A percentile compares a stretch with the other conserved stretches of the same genome.
phyloP scores from a whole-genome alignment of 2,329 filamentous ascomycete species.

The Fusarium mundagurra region DNA sequence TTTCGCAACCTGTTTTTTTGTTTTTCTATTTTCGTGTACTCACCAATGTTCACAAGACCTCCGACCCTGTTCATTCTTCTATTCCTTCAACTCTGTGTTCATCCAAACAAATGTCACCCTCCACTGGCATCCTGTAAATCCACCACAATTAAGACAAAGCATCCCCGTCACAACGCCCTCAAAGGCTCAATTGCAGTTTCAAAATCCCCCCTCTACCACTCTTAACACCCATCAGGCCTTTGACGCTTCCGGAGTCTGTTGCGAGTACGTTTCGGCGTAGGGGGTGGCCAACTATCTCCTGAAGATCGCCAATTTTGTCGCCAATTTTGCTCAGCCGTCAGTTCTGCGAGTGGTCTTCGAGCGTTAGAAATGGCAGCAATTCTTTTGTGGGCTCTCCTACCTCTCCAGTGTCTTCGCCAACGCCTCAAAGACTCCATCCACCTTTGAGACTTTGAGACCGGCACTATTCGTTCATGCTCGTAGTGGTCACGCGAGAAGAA shows the following conservation, averaged over 20 bases:
- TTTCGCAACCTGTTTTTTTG: neutral
- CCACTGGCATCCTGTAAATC: neutral
- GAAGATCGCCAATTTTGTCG: neutral
- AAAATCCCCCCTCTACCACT: neutral
- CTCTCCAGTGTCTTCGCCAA: neutral
- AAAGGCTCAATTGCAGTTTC: rapidly evolving
- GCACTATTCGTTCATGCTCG: neutral
- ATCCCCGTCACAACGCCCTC: neutral
- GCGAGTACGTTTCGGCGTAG: neutral
- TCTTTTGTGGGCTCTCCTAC: neutral
- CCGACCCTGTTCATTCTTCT: neutral
- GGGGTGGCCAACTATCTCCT: neutral
- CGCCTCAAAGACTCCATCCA: neutral
- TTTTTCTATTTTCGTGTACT: neutral
- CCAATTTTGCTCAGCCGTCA: too few species aligned
- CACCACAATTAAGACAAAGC: neutral
- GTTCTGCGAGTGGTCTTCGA: neutral
- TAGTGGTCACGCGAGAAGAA: neutral
- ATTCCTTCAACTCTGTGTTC: neutral
- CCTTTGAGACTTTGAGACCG: neutral
- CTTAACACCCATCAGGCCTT: neutral
- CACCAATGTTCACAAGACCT: neutral
- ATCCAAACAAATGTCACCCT: neutral
- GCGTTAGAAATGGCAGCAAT: neutral
- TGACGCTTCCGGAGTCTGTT: neutral